Evolutionary conservation across 345 rosid genomes (phyloP).

Genomic region (Cardamine resedifolia): DNA sequence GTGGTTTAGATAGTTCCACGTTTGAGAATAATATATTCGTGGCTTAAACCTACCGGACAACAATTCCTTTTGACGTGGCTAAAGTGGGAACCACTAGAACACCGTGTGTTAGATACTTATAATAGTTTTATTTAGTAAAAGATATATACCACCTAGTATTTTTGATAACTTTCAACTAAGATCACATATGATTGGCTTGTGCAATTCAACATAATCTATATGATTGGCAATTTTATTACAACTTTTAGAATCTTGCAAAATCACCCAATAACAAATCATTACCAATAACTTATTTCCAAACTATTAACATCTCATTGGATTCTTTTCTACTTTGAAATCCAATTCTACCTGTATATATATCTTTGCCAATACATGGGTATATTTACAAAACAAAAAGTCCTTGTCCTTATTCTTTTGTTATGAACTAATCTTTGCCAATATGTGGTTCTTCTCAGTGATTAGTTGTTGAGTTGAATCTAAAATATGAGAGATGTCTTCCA

Average conservation of each 20-base stretch:
- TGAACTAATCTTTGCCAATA: neutral
- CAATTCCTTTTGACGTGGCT: too few species aligned
- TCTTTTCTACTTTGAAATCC: neutral
- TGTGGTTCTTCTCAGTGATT: neutral
- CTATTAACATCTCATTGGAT: neutral
- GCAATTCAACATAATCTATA: neutral
- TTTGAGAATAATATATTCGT: too few species aligned
- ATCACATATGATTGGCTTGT: neutral
- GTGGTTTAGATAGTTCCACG: too few species aligned
- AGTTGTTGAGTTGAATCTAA: neutral
- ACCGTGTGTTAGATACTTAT: neutral
- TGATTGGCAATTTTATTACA: neutral
- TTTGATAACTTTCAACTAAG: neutral
- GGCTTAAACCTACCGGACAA: too few species aligned
- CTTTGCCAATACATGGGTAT: neutral
- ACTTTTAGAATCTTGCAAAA: neutral
- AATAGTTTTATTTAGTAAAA: neutral
- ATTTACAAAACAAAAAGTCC: neutral
- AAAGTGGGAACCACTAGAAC: neutral
- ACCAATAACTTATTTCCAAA: neutral
- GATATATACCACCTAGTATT: neutral
- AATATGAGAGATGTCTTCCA: conserved; percentile 5
- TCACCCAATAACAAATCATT: neutral
- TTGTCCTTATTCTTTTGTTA: neutral
- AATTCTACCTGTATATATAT: neutral